phyloP scores from a whole-genome alignment of 2,329 filamentous ascomycete genomes.

The Alternaria ventricosa region DNA sequence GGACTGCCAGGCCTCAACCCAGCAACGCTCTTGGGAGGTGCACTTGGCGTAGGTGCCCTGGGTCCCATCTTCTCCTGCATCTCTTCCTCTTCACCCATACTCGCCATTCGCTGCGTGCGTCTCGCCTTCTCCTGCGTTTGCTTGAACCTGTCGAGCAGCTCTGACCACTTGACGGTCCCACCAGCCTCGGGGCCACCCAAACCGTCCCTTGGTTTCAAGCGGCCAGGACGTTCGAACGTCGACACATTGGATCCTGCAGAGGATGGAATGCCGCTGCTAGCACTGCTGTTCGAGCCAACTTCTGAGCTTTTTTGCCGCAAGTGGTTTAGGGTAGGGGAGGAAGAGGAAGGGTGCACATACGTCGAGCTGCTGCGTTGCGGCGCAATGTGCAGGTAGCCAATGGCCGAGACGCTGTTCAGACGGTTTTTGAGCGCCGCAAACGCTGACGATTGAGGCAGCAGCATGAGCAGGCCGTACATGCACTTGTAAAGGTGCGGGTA shows the following conservation, averaged over 20 bases:
- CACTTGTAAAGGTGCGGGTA: conserved; percentile 97
- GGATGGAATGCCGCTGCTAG: conserved; percentile 21
- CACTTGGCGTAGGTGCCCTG: conserved; percentile 29
- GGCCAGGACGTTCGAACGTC: conserved; percentile 64
- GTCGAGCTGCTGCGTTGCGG: conserved; percentile 68
- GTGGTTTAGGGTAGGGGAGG: conserved; percentile 47
- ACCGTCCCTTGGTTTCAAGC: conserved; percentile 68
- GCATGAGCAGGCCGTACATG: conserved; percentile 95
- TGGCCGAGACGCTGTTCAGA: conserved; percentile 94
- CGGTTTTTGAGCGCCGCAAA: conserved; percentile 97
- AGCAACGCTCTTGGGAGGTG: conserved; percentile 30
- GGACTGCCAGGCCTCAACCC: conserved; percentile 31
- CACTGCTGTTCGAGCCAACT: conserved; percentile 41
- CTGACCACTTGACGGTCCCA: conserved; percentile 82
- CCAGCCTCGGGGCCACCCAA: conserved; percentile 64
- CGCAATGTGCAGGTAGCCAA: conserved; percentile 88
- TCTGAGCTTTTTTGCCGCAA: conserved; percentile 53
- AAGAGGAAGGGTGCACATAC: conserved; percentile 63
- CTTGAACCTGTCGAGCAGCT: conserved; percentile 93
- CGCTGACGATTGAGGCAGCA: conserved; percentile 95
- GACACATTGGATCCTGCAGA: conserved; percentile 34
- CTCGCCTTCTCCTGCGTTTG: conserved; percentile 86
- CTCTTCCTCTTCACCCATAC: conserved; percentile 47
- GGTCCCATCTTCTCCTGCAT: conserved; percentile 40
- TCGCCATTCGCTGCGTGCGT: conserved; percentile 65